Evolutionary conservation across 306 rosid genomes (phyloP).

Genomic region (Dalbergia cochinchinensis): DNA sequence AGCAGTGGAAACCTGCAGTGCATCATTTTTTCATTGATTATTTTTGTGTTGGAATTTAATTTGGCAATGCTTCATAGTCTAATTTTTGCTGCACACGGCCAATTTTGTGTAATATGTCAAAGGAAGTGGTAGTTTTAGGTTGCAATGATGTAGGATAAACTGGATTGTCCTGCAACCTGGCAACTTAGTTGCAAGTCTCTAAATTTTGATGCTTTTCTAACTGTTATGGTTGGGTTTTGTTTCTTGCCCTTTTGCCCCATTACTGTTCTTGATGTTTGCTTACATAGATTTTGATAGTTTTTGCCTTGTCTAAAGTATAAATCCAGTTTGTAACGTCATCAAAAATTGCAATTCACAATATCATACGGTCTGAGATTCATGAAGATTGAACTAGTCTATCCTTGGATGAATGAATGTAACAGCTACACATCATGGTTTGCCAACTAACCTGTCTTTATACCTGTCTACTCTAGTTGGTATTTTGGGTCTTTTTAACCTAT

Average conservation of each 20-base stretch:
- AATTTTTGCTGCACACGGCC: slow-evolving; percentile 42
- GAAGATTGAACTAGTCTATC: background rate
- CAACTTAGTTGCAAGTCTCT: slow-evolving; percentile 5
- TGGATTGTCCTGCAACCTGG: slow-evolving; percentile 30
- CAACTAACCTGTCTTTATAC: background rate
- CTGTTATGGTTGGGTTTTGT: background rate
- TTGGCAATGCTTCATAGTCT: slow-evolving; percentile 53
- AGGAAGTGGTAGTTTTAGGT: slow-evolving; percentile 47
- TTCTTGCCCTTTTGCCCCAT: too few species aligned
- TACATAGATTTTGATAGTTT: background rate
- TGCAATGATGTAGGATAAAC: slow-evolving; percentile 45
- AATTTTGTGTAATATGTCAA: slow-evolving; percentile 51
- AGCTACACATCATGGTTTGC: background rate
- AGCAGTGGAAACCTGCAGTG: slow-evolving; percentile 79
- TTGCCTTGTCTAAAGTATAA: background rate
- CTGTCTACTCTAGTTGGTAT: too few species aligned
- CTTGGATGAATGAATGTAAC: background rate
- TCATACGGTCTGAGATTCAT: background rate
- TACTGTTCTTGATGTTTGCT: background rate
- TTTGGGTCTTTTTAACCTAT: too few species aligned
- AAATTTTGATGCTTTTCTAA: background rate
- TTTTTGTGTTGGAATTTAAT: slow-evolving; percentile 69
- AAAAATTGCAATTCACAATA: background rate
- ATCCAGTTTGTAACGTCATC: background rate
- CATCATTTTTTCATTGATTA: slow-evolving; percentile 90